A percentile compares a stretch with the other conserved stretches of the same genome.
These are phyloP conservation scores for Lactifluus echinatus DNA, from an alignment of 768 basidiomycete genomes.

Conservation along the genomic window DNA sequence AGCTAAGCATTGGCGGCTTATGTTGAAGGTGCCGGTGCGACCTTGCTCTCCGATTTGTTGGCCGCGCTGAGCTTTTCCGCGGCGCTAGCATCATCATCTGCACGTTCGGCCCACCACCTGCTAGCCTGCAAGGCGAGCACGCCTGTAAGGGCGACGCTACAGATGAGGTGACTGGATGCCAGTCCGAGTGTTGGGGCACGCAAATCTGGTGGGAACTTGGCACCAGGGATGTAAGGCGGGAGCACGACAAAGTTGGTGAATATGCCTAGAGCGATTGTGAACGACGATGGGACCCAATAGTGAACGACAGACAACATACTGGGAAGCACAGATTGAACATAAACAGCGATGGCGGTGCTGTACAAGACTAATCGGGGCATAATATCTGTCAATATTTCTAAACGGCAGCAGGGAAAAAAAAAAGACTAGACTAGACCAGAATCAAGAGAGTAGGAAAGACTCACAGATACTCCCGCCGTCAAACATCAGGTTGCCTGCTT, in stretches of 20 bases:
- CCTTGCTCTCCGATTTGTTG: not conserved
- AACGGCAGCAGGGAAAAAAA: not conserved
- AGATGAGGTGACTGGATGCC: constrained; percentile 77
- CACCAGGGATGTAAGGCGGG: constrained; percentile 31
- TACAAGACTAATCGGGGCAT: constrained; percentile 53
- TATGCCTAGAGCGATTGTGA: constrained; percentile 35
- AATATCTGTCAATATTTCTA: not conserved
- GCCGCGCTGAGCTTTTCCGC: constrained; percentile 27
- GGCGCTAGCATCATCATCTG: constrained; percentile 44
- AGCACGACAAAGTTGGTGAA: constrained; percentile 40
- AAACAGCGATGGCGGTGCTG: constrained; percentile 59
- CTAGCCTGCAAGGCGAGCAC: constrained; percentile 77
- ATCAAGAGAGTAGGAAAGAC: constrained; percentile 27
- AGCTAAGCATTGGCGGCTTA: not conserved
- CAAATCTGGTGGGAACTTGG: constrained; percentile 55
- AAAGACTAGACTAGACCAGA: not conserved
- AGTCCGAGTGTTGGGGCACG: constrained; percentile 64
- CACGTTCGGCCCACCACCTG: constrained; percentile 75
- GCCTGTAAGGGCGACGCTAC: constrained; percentile 83
- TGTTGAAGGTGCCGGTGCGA: not conserved
- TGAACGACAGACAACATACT: constrained; percentile 41
- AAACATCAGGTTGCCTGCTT: constrained; percentile 84
- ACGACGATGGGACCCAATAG: not conserved
- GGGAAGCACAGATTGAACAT: constrained; percentile 68
- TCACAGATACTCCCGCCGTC: constrained; percentile 83